These are phyloP conservation scores for Yamadazyma phyllophila DNA, from an alignment of 805 yeast genomes.

Conservation along the genomic window DNA sequence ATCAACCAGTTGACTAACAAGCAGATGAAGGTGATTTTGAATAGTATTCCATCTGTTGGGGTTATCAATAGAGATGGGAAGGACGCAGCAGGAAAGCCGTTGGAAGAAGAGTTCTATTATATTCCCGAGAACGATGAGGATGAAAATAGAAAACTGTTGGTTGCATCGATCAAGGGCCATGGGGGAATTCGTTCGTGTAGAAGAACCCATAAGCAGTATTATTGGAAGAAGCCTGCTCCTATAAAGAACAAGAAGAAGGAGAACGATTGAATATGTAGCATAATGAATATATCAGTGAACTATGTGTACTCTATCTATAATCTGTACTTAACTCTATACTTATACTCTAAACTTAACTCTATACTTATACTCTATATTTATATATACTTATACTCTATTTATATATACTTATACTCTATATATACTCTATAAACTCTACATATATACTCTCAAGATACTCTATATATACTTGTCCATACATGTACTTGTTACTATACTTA, in stretches of 20 bases:
- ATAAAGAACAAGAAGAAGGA: slow-evolving; percentile 28
- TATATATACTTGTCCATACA: no score
- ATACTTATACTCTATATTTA: no score
- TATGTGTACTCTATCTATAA: no score
- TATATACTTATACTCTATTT: no score
- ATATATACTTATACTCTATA: no score
- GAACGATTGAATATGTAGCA: no score
- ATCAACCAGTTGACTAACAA: slow-evolving; percentile 46
- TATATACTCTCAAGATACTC: no score
- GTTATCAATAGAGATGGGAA: slow-evolving; percentile 85
- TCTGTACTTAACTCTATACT: no score
- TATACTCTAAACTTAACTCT: no score
- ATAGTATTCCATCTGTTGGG: slow-evolving; percentile 65
- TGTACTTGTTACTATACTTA: no score
- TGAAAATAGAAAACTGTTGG: slow-evolving; percentile 62
- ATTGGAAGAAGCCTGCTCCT: slow-evolving; percentile 64
- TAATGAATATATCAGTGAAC: no score
- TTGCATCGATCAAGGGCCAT: slow-evolving; percentile 74
- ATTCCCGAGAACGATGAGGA: slow-evolving; percentile 81
- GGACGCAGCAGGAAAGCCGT: slow-evolving; percentile 93
- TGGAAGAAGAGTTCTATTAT: slow-evolving; percentile 93
- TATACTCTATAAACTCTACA: no score
- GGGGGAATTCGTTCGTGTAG: slow-evolving; percentile 84
- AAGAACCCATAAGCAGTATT: slow-evolving; percentile 88
- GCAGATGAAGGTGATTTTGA: slow-evolving; percentile 45